These are phyloP conservation scores for Oryza punctata DNA, from an alignment of 176 grass and related monocot species.

Conservation along the genomic window DNA sequence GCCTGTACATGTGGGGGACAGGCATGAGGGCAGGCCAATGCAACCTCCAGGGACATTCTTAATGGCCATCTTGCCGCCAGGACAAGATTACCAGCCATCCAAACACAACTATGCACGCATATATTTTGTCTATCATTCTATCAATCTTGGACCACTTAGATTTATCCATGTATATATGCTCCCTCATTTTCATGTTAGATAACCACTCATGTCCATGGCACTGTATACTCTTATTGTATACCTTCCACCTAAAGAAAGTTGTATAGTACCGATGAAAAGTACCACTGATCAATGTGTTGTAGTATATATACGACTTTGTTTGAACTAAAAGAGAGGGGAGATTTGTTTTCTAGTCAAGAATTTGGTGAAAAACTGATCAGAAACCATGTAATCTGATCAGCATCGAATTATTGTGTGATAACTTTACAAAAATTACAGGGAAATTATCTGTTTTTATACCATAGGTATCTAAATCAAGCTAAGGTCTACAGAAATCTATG, in stretches of 20 bases:
- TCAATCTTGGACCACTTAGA: not conserved
- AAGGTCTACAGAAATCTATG: not conserved
- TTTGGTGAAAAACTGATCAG: not conserved
- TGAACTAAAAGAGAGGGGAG: not conserved
- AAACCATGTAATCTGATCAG: not conserved
- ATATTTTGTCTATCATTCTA: not conserved
- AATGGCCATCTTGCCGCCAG: conserved; percentile 27
- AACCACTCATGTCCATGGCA: not conserved
- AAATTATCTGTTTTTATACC: not conserved
- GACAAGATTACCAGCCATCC: conserved; percentile 19
- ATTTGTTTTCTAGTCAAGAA: not conserved
- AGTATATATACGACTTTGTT: not conserved
- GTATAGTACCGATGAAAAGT: not conserved
- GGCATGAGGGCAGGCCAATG: not conserved
- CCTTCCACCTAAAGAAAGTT: not conserved
- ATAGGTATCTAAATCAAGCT: not conserved
- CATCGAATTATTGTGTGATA: not conserved
- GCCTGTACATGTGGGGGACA: not conserved
- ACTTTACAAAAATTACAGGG: not conserved
- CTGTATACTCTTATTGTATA: not conserved
- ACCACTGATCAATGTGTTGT: not conserved
- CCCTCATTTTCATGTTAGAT: conserved; percentile 14
- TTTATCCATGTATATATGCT: not conserved
- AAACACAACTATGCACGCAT: conserved; percentile 17
- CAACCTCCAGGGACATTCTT: conserved; percentile 33